Evolutionary conservation across 441 rosid genomes (phyloP), one percentile per base, ranked within the genome.

Genomic region (Corymbia calophylla): DNA sequence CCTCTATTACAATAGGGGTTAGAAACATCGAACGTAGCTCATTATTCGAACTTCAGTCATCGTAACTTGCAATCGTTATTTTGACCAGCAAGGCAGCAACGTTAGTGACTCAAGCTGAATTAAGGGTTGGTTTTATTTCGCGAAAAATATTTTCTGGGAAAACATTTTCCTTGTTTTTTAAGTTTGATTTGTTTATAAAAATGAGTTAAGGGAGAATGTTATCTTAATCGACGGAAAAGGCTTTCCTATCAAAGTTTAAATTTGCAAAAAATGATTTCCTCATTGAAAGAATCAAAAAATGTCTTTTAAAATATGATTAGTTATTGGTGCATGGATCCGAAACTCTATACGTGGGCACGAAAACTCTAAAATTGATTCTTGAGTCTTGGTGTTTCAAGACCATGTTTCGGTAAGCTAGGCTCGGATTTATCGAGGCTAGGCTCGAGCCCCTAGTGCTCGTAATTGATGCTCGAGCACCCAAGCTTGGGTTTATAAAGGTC

Each of bases 201-300:
- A 56, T 10, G 62, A 23, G 29, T 23, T 23, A 56, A 56, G 0
- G 0, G 58, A 19, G 6, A 9, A 55, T 19, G 21, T 1, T 56
- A 9, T 56, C 2, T 2, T 25, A 56, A 6, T 56, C 8, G 25
- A 56, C 0, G 4, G 3, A 58, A 58, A 56, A 56, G 4, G 6
- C 9, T 55, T 19, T 55, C 58, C 1, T 9, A 56, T 23, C 13
- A 4, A 56, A 56, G 25, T 0, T 23, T 56, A 9, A 56, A 23
- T 56, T 23, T 27, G 25, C 0, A 39, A 55, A 56, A 56, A 58
- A 58, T 58, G 64, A 25, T 58, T 0, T 58, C 3, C 14, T 58
- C 3, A 19, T 58, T 1, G 0, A 58, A 58, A 25, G n/a, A 58
- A 58, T 1, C 3, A 2, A 0, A 58, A 25, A 25, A 58, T 1